Evolutionary conservation across 1,284 basidiomycete genomes (phyloP).

Genomic region (Boletellus deceptivus): DNA sequence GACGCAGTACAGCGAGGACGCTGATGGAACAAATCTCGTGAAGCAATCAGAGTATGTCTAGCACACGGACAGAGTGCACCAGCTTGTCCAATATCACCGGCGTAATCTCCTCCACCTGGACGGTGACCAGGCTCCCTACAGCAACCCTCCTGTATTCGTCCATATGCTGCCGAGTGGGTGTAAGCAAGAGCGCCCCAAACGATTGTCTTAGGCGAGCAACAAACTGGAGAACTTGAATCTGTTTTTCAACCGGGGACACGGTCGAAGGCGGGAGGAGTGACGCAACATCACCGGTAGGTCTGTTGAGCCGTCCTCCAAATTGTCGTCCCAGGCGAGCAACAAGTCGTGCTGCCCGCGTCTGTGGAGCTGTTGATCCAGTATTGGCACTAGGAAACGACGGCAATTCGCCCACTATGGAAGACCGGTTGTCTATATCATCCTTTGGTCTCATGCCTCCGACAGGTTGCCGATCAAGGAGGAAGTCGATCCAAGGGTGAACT

Average conservation of each 20-base stretch:
- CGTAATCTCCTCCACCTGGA: no score
- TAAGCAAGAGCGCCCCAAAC: constrained; percentile 7
- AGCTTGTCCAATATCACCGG: no score
- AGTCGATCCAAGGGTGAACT: background rate
- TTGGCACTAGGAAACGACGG: no score
- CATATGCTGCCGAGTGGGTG: background rate
- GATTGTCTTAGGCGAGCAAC: constrained; percentile 3
- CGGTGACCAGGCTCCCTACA: background rate
- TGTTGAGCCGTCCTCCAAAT: background rate
- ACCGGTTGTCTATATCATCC: background rate
- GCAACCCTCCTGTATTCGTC: constrained; percentile 7
- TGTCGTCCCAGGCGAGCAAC: background rate
- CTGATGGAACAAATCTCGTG: no score
- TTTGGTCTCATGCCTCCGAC: background rate
- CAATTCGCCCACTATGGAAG: no score
- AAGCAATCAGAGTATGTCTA: no score
- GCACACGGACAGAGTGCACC: no score
- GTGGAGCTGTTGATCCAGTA: background rate
- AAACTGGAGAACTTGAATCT: background rate
- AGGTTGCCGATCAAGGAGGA: background rate
- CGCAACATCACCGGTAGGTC: background rate
- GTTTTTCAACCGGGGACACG: background rate
- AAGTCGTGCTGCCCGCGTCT: background rate
- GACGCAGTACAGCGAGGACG: no score
- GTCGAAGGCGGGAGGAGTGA: background rate